A percentile compares a stretch with the other conserved stretches of the same genome.
Evolutionary conservation across 495 filamentous ascomycete species (phyloP).

Genomic region (Pseudomonodictys pantanalensis): DNA sequence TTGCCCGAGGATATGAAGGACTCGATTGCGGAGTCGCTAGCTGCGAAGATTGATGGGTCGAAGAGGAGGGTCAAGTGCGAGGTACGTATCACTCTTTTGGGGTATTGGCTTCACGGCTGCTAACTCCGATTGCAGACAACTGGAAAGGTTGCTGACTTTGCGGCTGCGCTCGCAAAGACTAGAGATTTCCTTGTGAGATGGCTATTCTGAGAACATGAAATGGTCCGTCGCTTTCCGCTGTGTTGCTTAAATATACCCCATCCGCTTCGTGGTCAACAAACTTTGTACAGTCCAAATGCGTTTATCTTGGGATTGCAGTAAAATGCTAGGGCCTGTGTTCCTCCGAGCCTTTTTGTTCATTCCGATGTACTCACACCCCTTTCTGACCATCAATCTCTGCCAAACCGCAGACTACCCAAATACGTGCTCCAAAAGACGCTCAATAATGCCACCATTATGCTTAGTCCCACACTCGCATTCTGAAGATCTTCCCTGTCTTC

Average conservation of each 20-base stretch:
- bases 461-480: constrained; percentile 1
- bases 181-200: no score
- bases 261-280: no score
- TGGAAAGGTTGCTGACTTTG: no score
- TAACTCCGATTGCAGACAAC: no score
- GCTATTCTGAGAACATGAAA: no score
- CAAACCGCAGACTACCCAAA: background rate
- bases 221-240: no score
- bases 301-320: no score
- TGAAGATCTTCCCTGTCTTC: background rate
- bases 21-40: background rate
- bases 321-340: no score
- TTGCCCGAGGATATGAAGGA: background rate
- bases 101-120: constrained; percentile 3
- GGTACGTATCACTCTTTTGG: constrained; percentile 15
- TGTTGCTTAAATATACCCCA: no score
- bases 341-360: no score
- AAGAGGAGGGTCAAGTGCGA: constrained; percentile 6
- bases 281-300: no score
- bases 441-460: background rate
- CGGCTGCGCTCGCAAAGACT: no score
- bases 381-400: background rate
- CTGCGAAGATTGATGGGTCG: constrained; percentile 3
- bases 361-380: background rate
- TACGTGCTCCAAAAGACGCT: background rate